These are phyloP conservation scores for Colletotrichum falcatum DNA, from an alignment of 2,329 filamentous ascomycete species.

Conservation along the genomic window DNA sequence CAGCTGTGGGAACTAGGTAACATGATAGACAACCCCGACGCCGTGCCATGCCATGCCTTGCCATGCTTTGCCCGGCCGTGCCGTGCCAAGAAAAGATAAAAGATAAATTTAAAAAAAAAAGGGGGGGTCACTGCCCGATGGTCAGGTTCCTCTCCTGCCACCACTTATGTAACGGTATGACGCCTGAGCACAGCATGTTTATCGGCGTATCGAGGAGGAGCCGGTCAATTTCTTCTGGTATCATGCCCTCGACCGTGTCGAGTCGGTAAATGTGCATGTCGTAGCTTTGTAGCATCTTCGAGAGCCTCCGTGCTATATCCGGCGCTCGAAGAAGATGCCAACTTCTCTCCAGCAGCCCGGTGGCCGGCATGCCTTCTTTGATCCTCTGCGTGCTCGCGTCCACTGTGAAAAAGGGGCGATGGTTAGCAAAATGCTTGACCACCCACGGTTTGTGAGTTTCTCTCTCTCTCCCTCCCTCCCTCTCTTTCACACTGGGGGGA, in stretches of 20 bases:
- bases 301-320: slow-evolving; percentile 4
- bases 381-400: not conserved
- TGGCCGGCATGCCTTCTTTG: not conserved
- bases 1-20: too few species aligned
- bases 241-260: slow-evolving; percentile 2
- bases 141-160: slow-evolving; percentile 9
- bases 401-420: not conserved
- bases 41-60: too few species aligned
- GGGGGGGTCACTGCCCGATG: not conserved
- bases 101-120: too few species aligned
- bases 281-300: slow-evolving; percentile 7
- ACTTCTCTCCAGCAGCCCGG: slow-evolving; percentile 17
- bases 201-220: slow-evolving; percentile 31
- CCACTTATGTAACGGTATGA: slow-evolving; percentile 20
- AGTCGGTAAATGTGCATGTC: slow-evolving; percentile 5
- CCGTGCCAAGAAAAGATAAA: too few species aligned
- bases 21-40: too few species aligned
- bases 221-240: slow-evolving; percentile 21
- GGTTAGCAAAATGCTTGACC: not conserved
- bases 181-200: slow-evolving; percentile 27
- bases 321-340: not conserved
- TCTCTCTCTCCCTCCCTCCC: too few species aligned
- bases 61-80: too few species aligned
- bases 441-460: not conserved
- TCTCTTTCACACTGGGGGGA: rapidly evolving